Percentiles rank a stretch among this genome's conserved stretches.
phyloP scores from a whole-genome alignment of 495 filamentous ascomycete genomes.

The Massariosphaeria phaeospora region DNA sequence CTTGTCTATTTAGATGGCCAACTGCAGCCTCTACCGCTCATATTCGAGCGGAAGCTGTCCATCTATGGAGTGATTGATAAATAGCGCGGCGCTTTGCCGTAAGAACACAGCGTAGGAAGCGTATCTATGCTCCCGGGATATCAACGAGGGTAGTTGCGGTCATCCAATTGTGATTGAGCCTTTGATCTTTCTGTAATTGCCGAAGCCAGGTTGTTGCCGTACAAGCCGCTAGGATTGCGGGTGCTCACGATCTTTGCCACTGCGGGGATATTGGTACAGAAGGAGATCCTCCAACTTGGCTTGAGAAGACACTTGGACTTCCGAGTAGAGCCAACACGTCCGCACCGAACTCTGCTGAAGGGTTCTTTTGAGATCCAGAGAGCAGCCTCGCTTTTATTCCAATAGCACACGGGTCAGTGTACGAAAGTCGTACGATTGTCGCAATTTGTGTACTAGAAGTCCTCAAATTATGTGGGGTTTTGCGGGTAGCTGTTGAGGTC shows the following conservation, averaged over 20 bases:
- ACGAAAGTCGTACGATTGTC: too few species aligned
- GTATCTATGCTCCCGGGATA: neutral
- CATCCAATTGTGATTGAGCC: slow-evolving; percentile 1
- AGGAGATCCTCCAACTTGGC: too few species aligned
- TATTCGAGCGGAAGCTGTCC: neutral
- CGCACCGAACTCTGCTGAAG: too few species aligned
- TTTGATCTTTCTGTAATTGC: neutral
- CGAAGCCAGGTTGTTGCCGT: neutral
- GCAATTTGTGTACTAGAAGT: too few species aligned
- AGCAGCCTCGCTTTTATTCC: too few species aligned
- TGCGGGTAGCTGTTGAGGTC: too few species aligned
- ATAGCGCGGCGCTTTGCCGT: neutral
- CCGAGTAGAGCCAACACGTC: too few species aligned
- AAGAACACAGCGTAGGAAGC: neutral
- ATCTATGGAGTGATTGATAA: neutral
- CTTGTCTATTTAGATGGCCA: slow-evolving; percentile 18
- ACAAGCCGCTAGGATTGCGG: neutral
- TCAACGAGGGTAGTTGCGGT: neutral
- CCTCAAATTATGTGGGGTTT: too few species aligned
- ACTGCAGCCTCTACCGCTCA: neutral
- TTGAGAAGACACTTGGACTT: too few species aligned
- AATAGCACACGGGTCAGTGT: too few species aligned
- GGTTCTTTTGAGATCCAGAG: too few species aligned
- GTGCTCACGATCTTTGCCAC: slow-evolving; percentile 21
- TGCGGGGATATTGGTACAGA: slow-evolving; percentile 7